These are phyloP conservation scores for Candida koratica DNA, from an alignment of 805 yeast species.

Conservation along the genomic window DNA sequence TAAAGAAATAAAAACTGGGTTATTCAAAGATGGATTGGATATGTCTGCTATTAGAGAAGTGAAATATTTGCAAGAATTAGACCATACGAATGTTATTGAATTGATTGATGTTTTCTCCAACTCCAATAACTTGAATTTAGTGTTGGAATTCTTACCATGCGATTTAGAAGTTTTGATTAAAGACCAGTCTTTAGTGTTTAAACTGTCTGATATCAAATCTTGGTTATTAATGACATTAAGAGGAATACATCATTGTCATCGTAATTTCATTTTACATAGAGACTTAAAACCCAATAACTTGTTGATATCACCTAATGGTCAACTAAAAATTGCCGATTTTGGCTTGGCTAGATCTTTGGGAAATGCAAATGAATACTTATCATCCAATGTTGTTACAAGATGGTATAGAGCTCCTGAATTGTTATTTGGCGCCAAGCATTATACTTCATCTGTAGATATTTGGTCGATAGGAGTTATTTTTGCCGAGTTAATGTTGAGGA, in stretches of 20 bases:
- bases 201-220: conserved; percentile 82
- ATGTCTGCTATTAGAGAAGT: conserved; percentile 97
- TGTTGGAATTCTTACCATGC: conserved; percentile 82
- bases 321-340: conserved; percentile 93
- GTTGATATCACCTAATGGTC: conserved; percentile 81
- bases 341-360: conserved; percentile 89
- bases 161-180: conserved; percentile 88
- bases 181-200: conserved; percentile 70
- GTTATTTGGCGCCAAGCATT: conserved; percentile 85
- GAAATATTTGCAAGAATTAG: conserved; percentile 78
- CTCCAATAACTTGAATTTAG: conserved; percentile 66
- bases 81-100: conserved; percentile 73
- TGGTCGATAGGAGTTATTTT: conserved; percentile 61
- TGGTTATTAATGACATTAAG: conserved; percentile 94
- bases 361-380: conserved; percentile 64
- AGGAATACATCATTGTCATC: conserved; percentile 93
- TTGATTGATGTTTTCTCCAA: conserved; percentile 81
- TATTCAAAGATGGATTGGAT: conserved; percentile 93
- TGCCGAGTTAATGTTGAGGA: conserved; percentile 92
- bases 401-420: conserved; percentile 97
- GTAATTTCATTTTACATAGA: conserved; percentile 85
- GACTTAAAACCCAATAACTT: conserved; percentile 92
- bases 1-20: conserved; percentile 91
- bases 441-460: conserved; percentile 62
- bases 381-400: conserved; percentile 93